Base-by-base conservation (phyloP, 352 stramenopile genomes). In the Globisporangium carolinianum region DNA sequence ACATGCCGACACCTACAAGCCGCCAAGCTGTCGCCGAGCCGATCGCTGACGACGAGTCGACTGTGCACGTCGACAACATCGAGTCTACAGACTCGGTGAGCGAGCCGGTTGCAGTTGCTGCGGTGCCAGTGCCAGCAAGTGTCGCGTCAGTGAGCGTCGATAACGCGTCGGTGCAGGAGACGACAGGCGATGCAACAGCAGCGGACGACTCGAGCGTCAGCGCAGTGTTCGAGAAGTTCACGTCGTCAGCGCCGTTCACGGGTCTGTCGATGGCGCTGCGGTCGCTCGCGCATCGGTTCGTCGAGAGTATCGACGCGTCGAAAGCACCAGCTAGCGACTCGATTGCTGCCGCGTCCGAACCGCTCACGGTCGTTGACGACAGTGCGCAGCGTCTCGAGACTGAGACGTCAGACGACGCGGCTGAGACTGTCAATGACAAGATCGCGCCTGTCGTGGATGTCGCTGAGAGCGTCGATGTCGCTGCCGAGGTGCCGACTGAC, bases 201-300 rank as follows among this genome's bases (percentile, higher is more conserved):
- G 24, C 24, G 24, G 46, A 51, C 36, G 41, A 41, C 5, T 4
- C 46, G 42, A 38, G 12, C 12, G 6, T 51, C 10, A 42, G 18
- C 7, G 41, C 24, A 1, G 17, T 56, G 18, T n/a, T 52, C 18
- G 59, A 60, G 11, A 17, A 59, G 24, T 15, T 38, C 39, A 47
- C 47, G 5, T 37, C 41, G 8, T 48, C 52, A 8, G 45, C 24
- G 10, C 41, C 59, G 32, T 65, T 65, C 32, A 46, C 53, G 35
- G 53, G 52, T 39, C 36, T 65, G 14, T 65, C 59, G 15, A 65
- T 60, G 59, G 59, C 59, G 53, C 54, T 65, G 47, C 43, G 49
- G 7, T 65, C 59, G 7, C 36, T 65, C 5, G 59, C 53, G n/a
- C 45, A 35, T 15, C 59, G 48, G 41, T 41, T 65, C 14, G 53